phyloP scores from a whole-genome alignment of 257 asterid genomes.

The Plectranthus barbatus region DNA sequence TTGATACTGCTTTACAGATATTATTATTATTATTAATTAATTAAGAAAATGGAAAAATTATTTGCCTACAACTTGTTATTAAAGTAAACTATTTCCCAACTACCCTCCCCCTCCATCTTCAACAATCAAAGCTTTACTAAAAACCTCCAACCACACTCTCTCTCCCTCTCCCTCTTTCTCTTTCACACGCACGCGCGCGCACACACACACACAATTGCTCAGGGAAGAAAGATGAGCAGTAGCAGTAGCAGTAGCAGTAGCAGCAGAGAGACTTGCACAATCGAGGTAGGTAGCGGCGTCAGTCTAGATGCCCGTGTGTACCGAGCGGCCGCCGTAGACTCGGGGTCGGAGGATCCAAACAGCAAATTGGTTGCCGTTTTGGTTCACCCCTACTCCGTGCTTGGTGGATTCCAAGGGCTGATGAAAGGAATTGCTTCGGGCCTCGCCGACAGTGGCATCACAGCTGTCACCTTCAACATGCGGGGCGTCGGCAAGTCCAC shows the following conservation, averaged over 20 bases:
- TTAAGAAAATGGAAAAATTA: no score
- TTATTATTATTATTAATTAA: no score
- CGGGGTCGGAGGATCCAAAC: conserved; percentile 9
- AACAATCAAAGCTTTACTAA: conserved; percentile 8
- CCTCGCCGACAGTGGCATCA: conserved; percentile 46
- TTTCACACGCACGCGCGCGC: no score
- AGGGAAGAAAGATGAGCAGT: conserved; percentile 13
- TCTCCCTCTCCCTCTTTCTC: background rate
- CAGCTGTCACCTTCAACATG: conserved; percentile 67
- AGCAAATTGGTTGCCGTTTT: conserved; percentile 33
- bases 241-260: conserved; percentile 19
- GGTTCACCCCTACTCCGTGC: conserved; percentile 71
- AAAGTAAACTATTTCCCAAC: background rate
- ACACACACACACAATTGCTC: background rate
- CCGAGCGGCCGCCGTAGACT: conserved; percentile 24
- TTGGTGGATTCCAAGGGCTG: conserved; percentile 77
- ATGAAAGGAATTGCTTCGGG: conserved; percentile 72
- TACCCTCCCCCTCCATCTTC: conserved; percentile 1
- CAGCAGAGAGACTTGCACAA: conserved; percentile 34
- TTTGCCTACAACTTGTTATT: no score
- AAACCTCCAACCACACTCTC: background rate
- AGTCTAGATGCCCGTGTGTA: conserved; percentile 51
- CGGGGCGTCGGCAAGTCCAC: conserved; percentile 83
- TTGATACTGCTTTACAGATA: no score
- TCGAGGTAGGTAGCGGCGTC: conserved; percentile 40